Evolutionary conservation across 2,329 filamentous ascomycete species (phyloP).

Genomic region (Alternaria novae-zelandiae): DNA sequence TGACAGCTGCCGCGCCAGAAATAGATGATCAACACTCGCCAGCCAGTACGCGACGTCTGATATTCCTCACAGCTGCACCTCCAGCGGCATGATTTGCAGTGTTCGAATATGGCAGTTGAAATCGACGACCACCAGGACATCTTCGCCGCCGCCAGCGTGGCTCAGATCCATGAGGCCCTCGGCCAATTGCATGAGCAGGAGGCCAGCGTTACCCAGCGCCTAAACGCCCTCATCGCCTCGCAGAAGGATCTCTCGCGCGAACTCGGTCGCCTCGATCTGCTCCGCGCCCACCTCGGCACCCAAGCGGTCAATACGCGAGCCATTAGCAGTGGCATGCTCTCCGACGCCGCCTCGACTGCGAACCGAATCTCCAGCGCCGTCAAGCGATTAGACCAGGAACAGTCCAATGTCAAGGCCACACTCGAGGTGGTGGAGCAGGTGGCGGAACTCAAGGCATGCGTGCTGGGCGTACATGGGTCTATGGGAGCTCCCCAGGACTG

Average conservation of each 20-base stretch:
- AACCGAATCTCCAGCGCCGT: conserved; percentile 85
- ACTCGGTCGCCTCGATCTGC: conserved; percentile 82
- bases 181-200: conserved; percentile 78
- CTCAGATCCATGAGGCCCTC: conserved; percentile 81
- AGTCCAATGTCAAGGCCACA: conserved; percentile 88
- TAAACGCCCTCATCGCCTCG: conserved; percentile 78
- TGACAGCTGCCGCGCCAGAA: conserved; percentile 3
- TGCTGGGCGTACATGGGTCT: conserved; percentile 89
- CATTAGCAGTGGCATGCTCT: conserved; percentile 90
- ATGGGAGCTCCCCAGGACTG: conserved; percentile 99
- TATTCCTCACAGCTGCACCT: not conserved
- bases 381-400: conserved; percentile 86
- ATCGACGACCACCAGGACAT: conserved; percentile 33
- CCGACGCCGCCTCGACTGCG: conserved; percentile 83
- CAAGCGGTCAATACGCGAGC: conserved; percentile 83
- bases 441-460: conserved; percentile 93
- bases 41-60: not conserved
- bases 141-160: conserved; percentile 74
- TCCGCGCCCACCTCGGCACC: conserved; percentile 85
- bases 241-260: conserved; percentile 88
- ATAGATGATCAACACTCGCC: not conserved
- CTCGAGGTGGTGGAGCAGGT: conserved; percentile 94
- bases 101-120: conserved; percentile 24
- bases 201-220: conserved; percentile 71
- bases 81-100: conserved; percentile 12